A percentile compares a stretch with the other conserved stretches of the same genome.
Conservation (phyloP, 1,139 yeast genomes). For the Sugiyamaella japonica region DNA sequence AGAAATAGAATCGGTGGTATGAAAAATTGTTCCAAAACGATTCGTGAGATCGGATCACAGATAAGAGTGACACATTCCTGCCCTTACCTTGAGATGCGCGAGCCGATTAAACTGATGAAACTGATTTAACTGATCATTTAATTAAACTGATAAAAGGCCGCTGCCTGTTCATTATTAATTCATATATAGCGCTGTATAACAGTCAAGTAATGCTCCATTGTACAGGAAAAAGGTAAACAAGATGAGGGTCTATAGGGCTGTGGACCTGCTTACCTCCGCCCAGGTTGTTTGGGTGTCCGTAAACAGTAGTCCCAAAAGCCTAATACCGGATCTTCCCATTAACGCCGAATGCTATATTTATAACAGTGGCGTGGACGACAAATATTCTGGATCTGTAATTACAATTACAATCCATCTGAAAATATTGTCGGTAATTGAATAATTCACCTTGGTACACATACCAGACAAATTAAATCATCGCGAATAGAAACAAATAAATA, state of each 20-base stretch:
- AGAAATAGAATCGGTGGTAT: background rate
- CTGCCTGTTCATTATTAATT: background rate
- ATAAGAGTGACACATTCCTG: conserved; percentile 8
- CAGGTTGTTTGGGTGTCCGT: background rate
- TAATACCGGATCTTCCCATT: background rate
- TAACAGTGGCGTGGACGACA: too few relatives aligned
- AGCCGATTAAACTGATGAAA: background rate
- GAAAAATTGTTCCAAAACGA: background rate
- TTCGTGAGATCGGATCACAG: background rate
- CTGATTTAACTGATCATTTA: background rate
- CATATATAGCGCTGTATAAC: too few relatives aligned
- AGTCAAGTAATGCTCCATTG: background rate
- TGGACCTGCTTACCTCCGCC: background rate
- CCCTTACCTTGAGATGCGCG: conserved; percentile 9
- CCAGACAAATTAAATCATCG: background rate
- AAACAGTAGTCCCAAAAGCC: background rate
- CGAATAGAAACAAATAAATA: background rate
- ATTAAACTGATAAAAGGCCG: background rate
- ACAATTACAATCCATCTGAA: too few relatives aligned
- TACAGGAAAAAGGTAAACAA: background rate
- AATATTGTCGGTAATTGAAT: too few relatives aligned
- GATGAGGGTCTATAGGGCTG: too few relatives aligned
- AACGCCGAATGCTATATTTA: background rate
- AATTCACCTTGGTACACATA: background rate
- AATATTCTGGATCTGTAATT: too few relatives aligned